Evolutionary conservation across 2,329 filamentous ascomycete genomes (phyloP), one percentile per base, ranked within the genome.

Genomic region (Apiospora phragmitis): DNA sequence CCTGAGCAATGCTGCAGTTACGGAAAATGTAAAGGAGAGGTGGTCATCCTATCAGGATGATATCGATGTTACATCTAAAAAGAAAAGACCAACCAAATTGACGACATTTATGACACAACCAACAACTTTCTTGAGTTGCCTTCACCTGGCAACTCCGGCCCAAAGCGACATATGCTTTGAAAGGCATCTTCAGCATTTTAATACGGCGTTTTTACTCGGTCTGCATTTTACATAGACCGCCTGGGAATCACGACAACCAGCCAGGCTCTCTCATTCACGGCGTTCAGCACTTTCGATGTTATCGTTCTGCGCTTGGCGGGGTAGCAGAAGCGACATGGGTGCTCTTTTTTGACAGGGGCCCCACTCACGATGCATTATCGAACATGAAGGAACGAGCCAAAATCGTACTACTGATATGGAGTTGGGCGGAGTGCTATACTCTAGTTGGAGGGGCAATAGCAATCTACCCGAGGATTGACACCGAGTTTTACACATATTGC

Each of bases 1-100:
- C 49, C 71, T 47, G 69, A 70, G 41, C 18, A 16, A 26, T 72
- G 71, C 68, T 72, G 71, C 67, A 70, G 69, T 38, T 72, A 72
- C 38, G 71, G 71, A 18, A 42, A 47, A 59, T 72, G 71, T 47
- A 68, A 69, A 29, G 62, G 68, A 45, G 67, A 72, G 21, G 69
- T 72, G 12, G 59, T 69, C 6, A 70, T 71, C 24, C 21, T 68
- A 24, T 70, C 69, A 18, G 69, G 70, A 38, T 70, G 62, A 42
- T 35, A 41, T 11, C 26, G 14, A 18, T 38, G 32, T 62, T 38
- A 38, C 32, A n/a, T 35, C 8, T 21, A 38, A 62, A 35, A 32
- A 21, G 29, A 32, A 62, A 62, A 0, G 32, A n/a, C 55, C 18
- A 62, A 38, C 9, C 29, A n/a, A 62, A 38, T 62, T 62, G 9